phyloP scores from a whole-genome alignment of 768 basidiomycete species.

The Suillus placidus region DNA sequence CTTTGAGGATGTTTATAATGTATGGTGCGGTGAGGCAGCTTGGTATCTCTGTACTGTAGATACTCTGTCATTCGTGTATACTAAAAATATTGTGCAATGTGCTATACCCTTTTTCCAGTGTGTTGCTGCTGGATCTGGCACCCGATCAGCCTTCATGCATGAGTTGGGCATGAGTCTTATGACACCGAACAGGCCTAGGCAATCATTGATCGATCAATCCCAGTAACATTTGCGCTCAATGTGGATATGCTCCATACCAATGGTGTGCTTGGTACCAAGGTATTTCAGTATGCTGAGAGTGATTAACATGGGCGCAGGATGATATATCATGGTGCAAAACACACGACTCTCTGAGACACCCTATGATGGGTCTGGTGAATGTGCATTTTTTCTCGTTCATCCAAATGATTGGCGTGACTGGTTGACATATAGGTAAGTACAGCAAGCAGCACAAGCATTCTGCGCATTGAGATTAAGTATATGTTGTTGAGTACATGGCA shows the following conservation, averaged over 20 bases:
- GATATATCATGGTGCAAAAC: background rate
- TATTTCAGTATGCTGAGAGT: background rate
- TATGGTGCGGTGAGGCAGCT: background rate
- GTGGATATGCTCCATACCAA: background rate
- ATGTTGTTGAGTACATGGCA: background rate
- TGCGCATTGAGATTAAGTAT: background rate
- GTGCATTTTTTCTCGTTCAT: background rate
- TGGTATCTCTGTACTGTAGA: background rate
- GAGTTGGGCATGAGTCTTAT: no score
- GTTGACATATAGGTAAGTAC: constrained; percentile 1
- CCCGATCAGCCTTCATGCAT: background rate
- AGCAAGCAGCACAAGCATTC: background rate
- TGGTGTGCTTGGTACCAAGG: background rate
- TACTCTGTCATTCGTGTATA: background rate
- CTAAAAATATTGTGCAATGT: background rate
- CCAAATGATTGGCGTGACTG: background rate
- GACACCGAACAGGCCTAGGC: no score
- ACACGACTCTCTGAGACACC: no score
- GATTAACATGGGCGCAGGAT: background rate
- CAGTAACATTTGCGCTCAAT: no score
- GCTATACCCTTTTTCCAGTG: background rate
- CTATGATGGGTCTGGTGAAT: constrained; percentile 1
- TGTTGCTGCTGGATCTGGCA: background rate
- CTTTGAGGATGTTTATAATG: background rate
- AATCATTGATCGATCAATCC: no score